Conservation (phyloP, 495 filamentous ascomycete species). For the Tuber magnatum region DNA sequence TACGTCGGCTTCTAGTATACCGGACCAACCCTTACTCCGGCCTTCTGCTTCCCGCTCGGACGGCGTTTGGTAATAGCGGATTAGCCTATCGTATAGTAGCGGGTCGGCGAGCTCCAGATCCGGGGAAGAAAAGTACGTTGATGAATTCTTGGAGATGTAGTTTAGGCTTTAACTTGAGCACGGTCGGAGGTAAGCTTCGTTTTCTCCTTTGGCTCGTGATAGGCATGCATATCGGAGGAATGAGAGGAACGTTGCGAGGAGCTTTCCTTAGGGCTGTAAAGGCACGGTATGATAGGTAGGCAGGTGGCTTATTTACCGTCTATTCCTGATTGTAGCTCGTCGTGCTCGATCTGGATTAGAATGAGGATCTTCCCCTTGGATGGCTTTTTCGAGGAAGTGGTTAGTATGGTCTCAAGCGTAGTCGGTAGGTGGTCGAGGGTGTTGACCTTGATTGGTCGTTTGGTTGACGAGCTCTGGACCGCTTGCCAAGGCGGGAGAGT, state of each 20-base stretch:
- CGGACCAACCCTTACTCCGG: slow-evolving; percentile 61
- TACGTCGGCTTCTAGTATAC: slow-evolving; percentile 61
- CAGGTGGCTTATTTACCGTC: slow-evolving; percentile 23
- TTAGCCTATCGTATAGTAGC: slow-evolving; percentile 66
- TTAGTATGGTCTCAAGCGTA: slow-evolving; percentile 19
- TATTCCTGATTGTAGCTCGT: slow-evolving; percentile 27
- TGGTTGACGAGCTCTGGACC: slow-evolving; percentile 5
- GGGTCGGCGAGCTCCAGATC: slow-evolving; percentile 51
- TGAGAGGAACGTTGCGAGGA: neutral
- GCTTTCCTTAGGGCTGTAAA: neutral
- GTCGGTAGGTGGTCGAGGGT: slow-evolving; percentile 2
- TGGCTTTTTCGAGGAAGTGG: slow-evolving; percentile 15
- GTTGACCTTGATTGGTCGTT: slow-evolving; percentile 25
- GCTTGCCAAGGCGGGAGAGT: neutral
- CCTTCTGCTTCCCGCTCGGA: slow-evolving; percentile 66
- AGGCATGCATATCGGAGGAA: neutral
- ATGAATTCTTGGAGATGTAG: slow-evolving; percentile 26
- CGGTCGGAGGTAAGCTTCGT: slow-evolving; percentile 1
- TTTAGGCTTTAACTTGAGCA: slow-evolving; percentile 24
- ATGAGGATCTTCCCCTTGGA: slow-evolving; percentile 2
- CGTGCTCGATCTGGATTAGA: slow-evolving; percentile 16
- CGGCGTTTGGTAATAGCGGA: slow-evolving; percentile 65
- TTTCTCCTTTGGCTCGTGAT: neutral
- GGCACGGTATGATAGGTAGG: neutral
- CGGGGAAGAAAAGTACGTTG: slow-evolving; percentile 32